These are phyloP conservation scores for Nigrograna mackinnonii DNA, from an alignment of 2,329 filamentous ascomycete species.

Conservation along the genomic window DNA sequence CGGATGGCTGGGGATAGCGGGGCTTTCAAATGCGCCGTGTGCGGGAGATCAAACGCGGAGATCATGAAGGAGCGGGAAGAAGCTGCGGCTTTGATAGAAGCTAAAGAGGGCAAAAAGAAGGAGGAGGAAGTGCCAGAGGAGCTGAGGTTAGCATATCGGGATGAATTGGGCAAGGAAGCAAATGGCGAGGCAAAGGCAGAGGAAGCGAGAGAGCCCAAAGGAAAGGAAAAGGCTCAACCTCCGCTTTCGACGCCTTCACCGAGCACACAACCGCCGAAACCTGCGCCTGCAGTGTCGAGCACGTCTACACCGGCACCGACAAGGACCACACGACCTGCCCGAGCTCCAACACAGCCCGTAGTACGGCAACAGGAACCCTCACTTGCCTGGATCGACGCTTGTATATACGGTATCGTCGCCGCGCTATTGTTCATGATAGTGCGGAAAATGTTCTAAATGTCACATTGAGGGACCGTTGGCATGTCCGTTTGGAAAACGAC, in stretches of 20 bases:
- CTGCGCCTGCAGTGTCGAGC: not conserved
- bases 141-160: constrained; percentile 70
- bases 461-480: too few species aligned
- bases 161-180: constrained; percentile 65
- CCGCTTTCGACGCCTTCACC: not conserved
- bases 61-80: constrained; percentile 74
- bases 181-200: constrained; percentile 13
- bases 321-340: constrained; percentile 13
- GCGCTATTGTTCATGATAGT: constrained; percentile 71
- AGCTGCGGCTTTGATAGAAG: constrained; percentile 52
- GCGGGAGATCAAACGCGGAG: constrained; percentile 71
- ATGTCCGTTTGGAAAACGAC: too few species aligned
- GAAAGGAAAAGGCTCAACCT: constrained; percentile 20
- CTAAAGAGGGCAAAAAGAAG: constrained; percentile 44
- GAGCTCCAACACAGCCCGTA: constrained; percentile 1
- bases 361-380: constrained; percentile 47
- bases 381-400: constrained; percentile 77
- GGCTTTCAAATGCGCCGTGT: constrained; percentile 70
- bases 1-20: constrained; percentile 70
- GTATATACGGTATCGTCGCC: constrained; percentile 74
- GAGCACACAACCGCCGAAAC: not conserved
- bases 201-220: constrained; percentile 19
- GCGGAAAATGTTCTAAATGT: constrained; percentile 44
- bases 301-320: constrained; percentile 18
- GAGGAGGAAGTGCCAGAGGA: constrained; percentile 57